Evolutionary conservation across 139 green algal genomes (phyloP).

Genomic region (Zygnema circumcarinatum): DNA sequence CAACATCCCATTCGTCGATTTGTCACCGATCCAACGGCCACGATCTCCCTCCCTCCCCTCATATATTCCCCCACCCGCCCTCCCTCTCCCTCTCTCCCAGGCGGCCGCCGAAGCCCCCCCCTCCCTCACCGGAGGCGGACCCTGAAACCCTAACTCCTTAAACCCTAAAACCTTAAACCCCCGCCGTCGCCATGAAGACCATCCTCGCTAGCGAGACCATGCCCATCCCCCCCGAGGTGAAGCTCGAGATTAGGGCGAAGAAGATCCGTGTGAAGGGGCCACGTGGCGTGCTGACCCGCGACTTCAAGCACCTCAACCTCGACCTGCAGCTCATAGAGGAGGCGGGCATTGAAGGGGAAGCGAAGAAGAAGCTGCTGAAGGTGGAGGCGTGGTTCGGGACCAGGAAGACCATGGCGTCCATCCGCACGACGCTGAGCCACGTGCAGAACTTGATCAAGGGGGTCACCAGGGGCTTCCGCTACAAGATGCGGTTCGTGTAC

Average conservation of each 20-base stretch:
- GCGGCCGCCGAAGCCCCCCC: too few species aligned
- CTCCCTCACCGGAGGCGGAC: too few species aligned
- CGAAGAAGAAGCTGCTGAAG: slow-evolving; percentile 17
- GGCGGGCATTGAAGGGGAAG: not conserved
- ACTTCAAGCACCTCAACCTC: slow-evolving; percentile 58
- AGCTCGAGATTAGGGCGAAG: slow-evolving; percentile 61
- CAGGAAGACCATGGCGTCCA: slow-evolving; percentile 88
- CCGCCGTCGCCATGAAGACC: slow-evolving; percentile 60
- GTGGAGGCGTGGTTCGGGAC: slow-evolving; percentile 79
- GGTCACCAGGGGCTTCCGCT: slow-evolving; percentile 85
- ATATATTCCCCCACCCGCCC: not conserved
- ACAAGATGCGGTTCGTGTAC: slow-evolving; percentile 99
- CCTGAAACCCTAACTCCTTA: not conserved
- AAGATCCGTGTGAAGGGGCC: slow-evolving; percentile 63
- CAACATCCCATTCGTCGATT: too few species aligned
- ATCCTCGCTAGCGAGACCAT: slow-evolving; percentile 53
- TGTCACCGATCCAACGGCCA: too few species aligned
- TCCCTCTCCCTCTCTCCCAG: not conserved
- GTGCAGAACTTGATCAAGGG: slow-evolving; percentile 88
- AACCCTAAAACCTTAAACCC: too few species aligned
- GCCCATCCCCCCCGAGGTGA: slow-evolving; percentile 62
- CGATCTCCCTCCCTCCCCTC: not conserved
- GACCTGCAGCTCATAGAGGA: slow-evolving; percentile 53
- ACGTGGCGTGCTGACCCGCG: slow-evolving; percentile 47
- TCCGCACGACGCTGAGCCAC: slow-evolving; percentile 89